Conservation (phyloP, 805 yeast species). For the Scheffersomyces stipitis region DNA sequence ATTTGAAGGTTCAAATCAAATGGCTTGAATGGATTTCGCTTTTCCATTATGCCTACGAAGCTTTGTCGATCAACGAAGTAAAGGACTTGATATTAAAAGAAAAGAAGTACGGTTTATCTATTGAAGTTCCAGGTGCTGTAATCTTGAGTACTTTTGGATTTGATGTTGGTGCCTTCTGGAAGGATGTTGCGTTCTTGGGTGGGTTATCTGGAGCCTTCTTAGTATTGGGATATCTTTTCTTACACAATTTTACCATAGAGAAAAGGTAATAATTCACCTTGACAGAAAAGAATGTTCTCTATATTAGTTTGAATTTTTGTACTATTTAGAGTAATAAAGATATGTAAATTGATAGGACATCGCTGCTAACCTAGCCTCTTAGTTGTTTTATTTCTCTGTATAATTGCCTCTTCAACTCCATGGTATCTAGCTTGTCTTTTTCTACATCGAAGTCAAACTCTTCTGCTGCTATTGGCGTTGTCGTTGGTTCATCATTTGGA, state of each 20-base stretch:
- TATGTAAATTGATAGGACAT: too few species aligned
- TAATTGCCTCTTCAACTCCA: slow-evolving; percentile 8
- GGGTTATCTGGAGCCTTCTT: slow-evolving; percentile 60
- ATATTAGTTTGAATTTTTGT: too few species aligned
- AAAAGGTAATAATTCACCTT: slow-evolving; percentile 54
- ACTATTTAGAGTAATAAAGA: too few species aligned
- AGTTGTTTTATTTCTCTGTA: slow-evolving; percentile 6
- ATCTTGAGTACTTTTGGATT: slow-evolving; percentile 95
- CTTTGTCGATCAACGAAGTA: slow-evolving; percentile 89
- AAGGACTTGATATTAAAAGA: slow-evolving; percentile 81
- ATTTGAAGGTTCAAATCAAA: slow-evolving; percentile 50
- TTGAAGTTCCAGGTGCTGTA: slow-evolving; percentile 97
- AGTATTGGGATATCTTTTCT: slow-evolving; percentile 68
- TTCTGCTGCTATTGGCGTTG: slow-evolving; percentile 18
- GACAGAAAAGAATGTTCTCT: too few species aligned
- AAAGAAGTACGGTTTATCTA: slow-evolving; percentile 86
- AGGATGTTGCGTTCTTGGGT: slow-evolving; percentile 62
- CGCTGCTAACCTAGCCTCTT: too few species aligned
- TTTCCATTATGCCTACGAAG: slow-evolving; percentile 95
- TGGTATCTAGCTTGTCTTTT: slow-evolving; percentile 7
- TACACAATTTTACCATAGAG: slow-evolving; percentile 75
- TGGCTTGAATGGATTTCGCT: slow-evolving; percentile 83
- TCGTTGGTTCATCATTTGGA: slow-evolving; percentile 30
- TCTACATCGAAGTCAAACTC: slow-evolving; percentile 29
- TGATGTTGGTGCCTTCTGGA: slow-evolving; percentile 70